Base-by-base conservation (phyloP, 1,284 basidiomycete species). In the Moniliella sp. region DNA sequence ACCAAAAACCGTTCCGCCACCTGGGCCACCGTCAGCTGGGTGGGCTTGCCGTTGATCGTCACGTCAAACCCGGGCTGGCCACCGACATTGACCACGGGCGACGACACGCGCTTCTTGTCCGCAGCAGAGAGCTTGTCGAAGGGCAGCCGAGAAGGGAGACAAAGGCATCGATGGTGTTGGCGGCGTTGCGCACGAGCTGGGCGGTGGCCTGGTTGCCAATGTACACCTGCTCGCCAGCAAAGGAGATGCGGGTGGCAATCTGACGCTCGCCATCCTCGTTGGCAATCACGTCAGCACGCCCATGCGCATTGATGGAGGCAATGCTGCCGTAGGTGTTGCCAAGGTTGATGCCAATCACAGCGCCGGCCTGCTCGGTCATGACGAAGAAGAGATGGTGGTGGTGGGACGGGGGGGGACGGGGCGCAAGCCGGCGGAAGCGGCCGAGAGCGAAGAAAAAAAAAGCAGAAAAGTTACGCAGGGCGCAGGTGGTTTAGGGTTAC, bases 241-340 rank as follows among this genome's bases (percentile, higher is more conserved):
- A 97, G 0, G 86, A 75, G 40, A 97, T 70, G 25, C 83, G 82
- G 53, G 80, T 86, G 0, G 84, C 84, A 54, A 97, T 91, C 65
- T 97, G 91, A 25, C 88, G 75, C 62, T 94, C 88, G 30, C 88
- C 88, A 56, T 94, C 88, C 62, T 97, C 86, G 62, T 94, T 94
- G 15, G 88, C 88, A 43, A 97, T 94, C n/a, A 59, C 56, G 30
- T 59, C 56, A 10, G 56, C 56, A 9, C 54, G 48, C 19, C 56
- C 56, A 31, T 59, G 56, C 69, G 93, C 93, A 59, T 82, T 84
- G 57, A 93, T 78, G 39, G 93, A 78, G 14, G 86, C 81, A 50
- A 97, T 88, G 28, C 81, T 86, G 18, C 81, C 79, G 63, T 79
- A 94, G 23, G 81, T 77, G 64, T 91, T 84, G 27, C 91, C 91